phyloP scores from a whole-genome alignment of 192 early-diverging fungal genomes.

The Backusella mclennaniae region DNA sequence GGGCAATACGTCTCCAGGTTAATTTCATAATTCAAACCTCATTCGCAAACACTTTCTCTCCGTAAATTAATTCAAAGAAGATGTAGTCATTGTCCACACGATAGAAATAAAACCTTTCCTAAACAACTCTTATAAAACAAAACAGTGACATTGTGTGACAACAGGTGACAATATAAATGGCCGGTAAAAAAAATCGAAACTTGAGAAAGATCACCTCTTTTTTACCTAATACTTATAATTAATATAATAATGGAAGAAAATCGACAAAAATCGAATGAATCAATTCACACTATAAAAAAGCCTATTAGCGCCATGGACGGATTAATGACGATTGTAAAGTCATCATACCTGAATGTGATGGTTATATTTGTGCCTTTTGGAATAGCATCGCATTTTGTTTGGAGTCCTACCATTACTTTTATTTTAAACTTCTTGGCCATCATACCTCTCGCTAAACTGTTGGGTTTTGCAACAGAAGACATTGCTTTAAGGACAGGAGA shows the following conservation, averaged over 20 bases:
- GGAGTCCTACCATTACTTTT: conserved; percentile 69
- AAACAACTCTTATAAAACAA: not conserved
- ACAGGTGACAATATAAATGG: not conserved
- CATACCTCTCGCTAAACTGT: conserved; percentile 84
- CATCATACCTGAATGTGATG: conserved; percentile 64
- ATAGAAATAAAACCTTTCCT: not conserved
- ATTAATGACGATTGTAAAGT: conserved; percentile 14
- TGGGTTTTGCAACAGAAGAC: conserved; percentile 89
- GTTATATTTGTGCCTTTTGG: conserved; percentile 80
- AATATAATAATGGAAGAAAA: conserved; percentile 7
- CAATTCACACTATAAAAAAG: not conserved
- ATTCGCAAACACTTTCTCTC: no score
- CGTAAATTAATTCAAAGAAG: not conserved
- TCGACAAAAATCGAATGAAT: not conserved
- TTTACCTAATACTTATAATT: not conserved
- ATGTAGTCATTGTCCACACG: no score
- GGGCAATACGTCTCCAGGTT: no score
- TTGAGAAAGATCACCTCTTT: conserved; percentile 1
- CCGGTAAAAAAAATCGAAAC: not conserved
- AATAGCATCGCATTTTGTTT: conserved; percentile 63
- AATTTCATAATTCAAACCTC: no score
- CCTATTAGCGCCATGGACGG: not conserved
- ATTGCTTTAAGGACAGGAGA: conserved; percentile 65
- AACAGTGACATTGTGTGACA: not conserved
- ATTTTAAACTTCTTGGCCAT: conserved; percentile 86